Evolutionary conservation across 345 rosid genomes (phyloP).

Genomic region (Adansonia digitata): DNA sequence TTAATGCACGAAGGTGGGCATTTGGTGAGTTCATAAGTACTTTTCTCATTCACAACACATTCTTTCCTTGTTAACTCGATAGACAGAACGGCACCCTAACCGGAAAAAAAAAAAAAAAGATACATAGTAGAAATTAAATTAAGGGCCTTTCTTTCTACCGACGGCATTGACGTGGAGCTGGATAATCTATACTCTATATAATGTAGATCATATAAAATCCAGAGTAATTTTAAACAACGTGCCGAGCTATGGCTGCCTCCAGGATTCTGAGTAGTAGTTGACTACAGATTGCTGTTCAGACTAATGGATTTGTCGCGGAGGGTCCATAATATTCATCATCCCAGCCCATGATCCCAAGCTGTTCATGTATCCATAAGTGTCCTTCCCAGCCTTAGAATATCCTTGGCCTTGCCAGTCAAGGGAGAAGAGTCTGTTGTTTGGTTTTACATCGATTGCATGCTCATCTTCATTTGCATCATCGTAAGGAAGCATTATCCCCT

Average conservation of each 20-base stretch:
- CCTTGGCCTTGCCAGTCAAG: constrained; percentile 71
- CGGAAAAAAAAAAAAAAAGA: too few species aligned
- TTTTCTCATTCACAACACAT: too few species aligned
- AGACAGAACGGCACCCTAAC: too few species aligned
- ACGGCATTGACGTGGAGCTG: neutral
- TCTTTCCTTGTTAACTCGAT: too few species aligned
- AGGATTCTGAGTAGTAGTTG: neutral
- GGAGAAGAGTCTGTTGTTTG: constrained; percentile 47
- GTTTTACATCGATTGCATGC: constrained; percentile 47
- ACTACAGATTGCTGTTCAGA: constrained; percentile 8
- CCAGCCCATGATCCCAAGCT: constrained; percentile 52
- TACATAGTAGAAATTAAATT: neutral
- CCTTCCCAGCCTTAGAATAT: constrained; percentile 47
- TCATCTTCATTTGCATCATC: constrained; percentile 30
- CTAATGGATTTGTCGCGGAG: constrained; percentile 43
- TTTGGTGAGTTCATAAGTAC: too few species aligned
- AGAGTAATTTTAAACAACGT: too few species aligned
- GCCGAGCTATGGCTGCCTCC: neutral
- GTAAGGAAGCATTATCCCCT: constrained; percentile 50
- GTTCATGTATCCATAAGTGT: constrained; percentile 36
- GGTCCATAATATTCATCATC: constrained; percentile 49
- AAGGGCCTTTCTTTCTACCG: neutral
- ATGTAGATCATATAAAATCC: neutral
- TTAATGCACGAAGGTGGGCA: too few species aligned
- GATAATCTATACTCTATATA: neutral